phyloP scores from a whole-genome alignment of 2,329 filamentous ascomycete species.

The Coniochaeta sp. region DNA sequence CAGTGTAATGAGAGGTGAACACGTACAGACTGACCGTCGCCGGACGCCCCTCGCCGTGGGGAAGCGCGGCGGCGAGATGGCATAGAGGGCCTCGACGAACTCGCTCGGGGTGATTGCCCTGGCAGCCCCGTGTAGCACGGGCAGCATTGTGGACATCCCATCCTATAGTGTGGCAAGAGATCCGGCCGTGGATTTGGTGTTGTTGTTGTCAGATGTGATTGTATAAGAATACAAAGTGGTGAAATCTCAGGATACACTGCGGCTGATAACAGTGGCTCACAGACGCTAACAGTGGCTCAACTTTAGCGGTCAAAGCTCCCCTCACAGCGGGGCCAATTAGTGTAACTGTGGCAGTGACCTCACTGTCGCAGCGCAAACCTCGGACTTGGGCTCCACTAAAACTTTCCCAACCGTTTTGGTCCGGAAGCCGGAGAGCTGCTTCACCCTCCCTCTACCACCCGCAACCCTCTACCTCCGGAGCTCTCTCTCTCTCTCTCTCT shows the following conservation, averaged over 20 bases:
- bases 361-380: background rate
- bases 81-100: constrained; percentile 41
- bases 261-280: no score
- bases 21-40: constrained; percentile 34
- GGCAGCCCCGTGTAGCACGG: constrained; percentile 29
- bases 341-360: background rate
- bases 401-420: background rate
- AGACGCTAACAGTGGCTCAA: background rate
- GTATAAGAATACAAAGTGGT: no score
- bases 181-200: background rate
- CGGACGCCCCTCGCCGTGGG: constrained; percentile 25
- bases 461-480: background rate
- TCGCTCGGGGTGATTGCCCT: constrained; percentile 30
- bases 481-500: no score
- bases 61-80: constrained; percentile 42
- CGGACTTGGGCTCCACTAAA: constrained; percentile 1
- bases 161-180: constrained; percentile 7
- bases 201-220: background rate
- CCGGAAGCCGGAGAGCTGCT: background rate
- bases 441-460: no score
- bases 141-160: constrained; percentile 32
- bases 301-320: constrained; percentile 6
- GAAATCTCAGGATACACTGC: no score
- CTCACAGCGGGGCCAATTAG: background rate
- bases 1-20: background rate